Evolutionary conservation across 352 stramenopile genomes (phyloP), one percentile per base, ranked within the genome.

Genomic region (Phytophthora citrophthora): DNA sequence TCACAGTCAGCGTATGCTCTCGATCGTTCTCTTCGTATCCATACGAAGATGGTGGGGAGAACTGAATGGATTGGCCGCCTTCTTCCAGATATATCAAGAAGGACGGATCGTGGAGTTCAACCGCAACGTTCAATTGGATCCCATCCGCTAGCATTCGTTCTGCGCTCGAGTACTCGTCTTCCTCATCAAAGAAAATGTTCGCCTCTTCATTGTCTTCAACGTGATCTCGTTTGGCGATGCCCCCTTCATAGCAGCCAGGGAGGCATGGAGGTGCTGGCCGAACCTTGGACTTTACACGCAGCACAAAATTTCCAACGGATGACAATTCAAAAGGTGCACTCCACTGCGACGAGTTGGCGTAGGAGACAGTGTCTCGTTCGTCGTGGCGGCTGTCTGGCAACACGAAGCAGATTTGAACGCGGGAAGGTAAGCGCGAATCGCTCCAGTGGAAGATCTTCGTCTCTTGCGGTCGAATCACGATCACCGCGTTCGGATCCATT

Each of bases 401-500:
- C 18, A 91, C 79, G 66, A 94, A 92, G 20, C 82, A 81, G 38
- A 94, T 72, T 27, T 94, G 86, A 29, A 94, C 78, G 5, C 81
- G 83, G n/a, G 70, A 78, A 4, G 77, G 78, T 38, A 92, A 68
- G 5, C 78, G 71, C 0, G 77, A 85, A 61, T 94, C 83, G 24
- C 70, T 86, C 86, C 86, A 94, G 51, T 94, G 83, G 50, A 94
- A 91, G 24, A 89, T 81, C 23, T 83, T 88, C n/a, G 77, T 90
- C 38, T 88, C 75, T 45, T 87, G 68, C 13, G 79, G 81, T 18
- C 57, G 47, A 31, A 94, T 52, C 26, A 81, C 61, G 5, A 87
- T 53, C 12, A 86, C 69, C 4, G 75, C 61, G 26, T 56, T 76
- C 5, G 27, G 41, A 53, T 75, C 75, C 1, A 45, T 65, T 12